Conservation (phyloP, 192 early-diverging fungal species). For the Podila minutissima region DNA sequence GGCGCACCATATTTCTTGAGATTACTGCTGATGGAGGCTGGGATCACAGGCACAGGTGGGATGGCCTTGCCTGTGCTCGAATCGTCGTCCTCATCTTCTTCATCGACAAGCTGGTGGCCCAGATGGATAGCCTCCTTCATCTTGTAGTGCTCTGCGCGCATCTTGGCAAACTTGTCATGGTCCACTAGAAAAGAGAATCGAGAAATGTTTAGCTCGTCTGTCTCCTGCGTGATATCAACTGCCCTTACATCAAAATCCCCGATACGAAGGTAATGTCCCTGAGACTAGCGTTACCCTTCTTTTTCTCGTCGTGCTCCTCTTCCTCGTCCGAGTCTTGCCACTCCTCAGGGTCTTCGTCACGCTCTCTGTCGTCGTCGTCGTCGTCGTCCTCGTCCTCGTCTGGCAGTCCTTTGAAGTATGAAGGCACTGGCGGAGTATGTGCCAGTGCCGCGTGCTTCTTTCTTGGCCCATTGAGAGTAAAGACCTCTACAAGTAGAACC, state of each 20-base stretch:
- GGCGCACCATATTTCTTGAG: neutral
- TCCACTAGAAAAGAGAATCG: constrained; percentile 47
- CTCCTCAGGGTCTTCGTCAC: constrained; percentile 63
- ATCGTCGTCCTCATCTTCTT: constrained; percentile 48
- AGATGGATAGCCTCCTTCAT: constrained; percentile 78
- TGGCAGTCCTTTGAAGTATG: constrained; percentile 54
- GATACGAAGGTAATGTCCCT: neutral
- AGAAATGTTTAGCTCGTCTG: neutral
- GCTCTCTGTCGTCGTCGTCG: constrained; percentile 52
- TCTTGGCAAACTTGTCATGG: constrained; percentile 77
- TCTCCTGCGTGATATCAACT: constrained; percentile 5
- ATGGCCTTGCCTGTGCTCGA: neutral
- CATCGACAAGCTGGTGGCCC: constrained; percentile 59
- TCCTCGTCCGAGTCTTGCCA: constrained; percentile 67
- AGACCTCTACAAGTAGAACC: constrained; percentile 17
- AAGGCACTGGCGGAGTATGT: constrained; percentile 59
- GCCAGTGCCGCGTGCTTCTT: constrained; percentile 58
- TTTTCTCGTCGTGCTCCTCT: constrained; percentile 45
- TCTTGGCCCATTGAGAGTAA: constrained; percentile 32
- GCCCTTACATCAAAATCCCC: neutral
- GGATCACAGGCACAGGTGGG: constrained; percentile 2
- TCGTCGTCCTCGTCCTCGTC: constrained; percentile 47
- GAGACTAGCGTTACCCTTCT: constrained; percentile 30
- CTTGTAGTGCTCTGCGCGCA: constrained; percentile 91
- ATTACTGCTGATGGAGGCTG: constrained; percentile 7